Base-by-base conservation (phyloP, 805 yeast genomes). In the Sugiyamaella mastotermitis region DNA sequence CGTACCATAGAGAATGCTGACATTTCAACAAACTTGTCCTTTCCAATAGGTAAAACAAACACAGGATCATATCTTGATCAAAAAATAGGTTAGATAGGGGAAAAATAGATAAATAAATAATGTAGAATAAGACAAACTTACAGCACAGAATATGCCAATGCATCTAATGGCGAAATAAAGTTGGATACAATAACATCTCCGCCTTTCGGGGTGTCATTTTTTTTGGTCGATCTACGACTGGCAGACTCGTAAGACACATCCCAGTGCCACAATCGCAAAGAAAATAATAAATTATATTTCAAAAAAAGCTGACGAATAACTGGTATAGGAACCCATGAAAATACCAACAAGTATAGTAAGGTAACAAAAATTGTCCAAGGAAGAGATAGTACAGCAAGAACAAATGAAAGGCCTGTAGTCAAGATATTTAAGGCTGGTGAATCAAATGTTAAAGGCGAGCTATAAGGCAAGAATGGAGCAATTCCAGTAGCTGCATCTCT, bases 401-500 rank as follows among this genome's bases (percentile, higher is more conserved):
- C 18, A 4, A 31, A 16, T 8, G 36, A 25, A 13, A n/a, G 13
- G 8, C 21, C n/a, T 6, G 9, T 13, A n/a, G 21, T 31, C 14
- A 18, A 13, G 13, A 31, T 8, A 19, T 14, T 32, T 16, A 19
- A 21, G 13, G 25, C 30, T 3, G 30, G 30, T 15, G 17, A n/a
- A 5, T 31, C 29, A 15, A n/a, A 21, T 5, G 14, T 21, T 11
- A 35, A 4, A 14, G 39, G 30, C 8, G 52, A 43, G 3, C 54
- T 44, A 14, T 45, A 43, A 2, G 94, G 94, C 62, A 82, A 65
- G 49, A 85, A 86, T 2, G 96, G 96, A 0, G 94, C 80, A 24
- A 87, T 83, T n/a, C 96, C 96, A 1, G 96, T 87, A 3, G 90
- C 92, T 45, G 78, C 83, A 55, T 86, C 96, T 59, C 95, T 72